Evolutionary conservation across 2,329 filamentous ascomycete species (phyloP).

Genomic region (Aspergillus caelatus): DNA sequence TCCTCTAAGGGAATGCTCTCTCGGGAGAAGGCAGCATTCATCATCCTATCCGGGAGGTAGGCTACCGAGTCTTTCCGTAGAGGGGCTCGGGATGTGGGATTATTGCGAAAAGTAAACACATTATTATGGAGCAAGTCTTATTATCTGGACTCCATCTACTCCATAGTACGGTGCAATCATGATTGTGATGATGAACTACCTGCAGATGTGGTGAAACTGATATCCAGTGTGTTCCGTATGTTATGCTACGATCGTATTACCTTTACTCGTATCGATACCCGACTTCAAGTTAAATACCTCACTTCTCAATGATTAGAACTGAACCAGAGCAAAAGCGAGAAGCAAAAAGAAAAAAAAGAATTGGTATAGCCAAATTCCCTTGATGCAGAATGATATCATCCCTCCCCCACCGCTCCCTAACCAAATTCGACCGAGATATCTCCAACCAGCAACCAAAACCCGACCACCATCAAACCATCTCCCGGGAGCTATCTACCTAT

Average conservation of each 20-base stretch:
- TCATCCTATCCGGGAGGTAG: neutral
- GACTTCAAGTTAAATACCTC: neutral
- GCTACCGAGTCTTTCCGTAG: constrained; percentile 1
- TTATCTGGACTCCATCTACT: neutral
- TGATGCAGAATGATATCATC: neutral
- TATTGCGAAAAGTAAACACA: neutral
- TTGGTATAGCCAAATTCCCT: neutral
- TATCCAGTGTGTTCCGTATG: neutral
- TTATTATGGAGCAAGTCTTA: constrained; percentile 1
- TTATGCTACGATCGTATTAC: neutral
- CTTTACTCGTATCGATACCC: neutral
- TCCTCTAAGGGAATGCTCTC: neutral
- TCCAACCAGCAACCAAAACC: neutral
- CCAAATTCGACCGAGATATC: neutral
- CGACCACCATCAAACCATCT: neutral
- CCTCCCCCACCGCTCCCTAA: neutral
- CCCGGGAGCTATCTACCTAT: neutral
- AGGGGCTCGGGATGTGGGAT: constrained; percentile 1
- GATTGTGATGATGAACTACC: neutral
- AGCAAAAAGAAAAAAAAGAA: neutral
- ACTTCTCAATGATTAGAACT: neutral
- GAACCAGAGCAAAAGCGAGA: neutral
- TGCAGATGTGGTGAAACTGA: constrained; percentile 1
- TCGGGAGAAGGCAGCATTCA: neutral
- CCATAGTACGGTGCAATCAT: constrained; percentile 1